Percentiles rank a stretch among this genome's conserved stretches.
These are phyloP conservation scores for Pulveroboletus frians DNA, from an alignment of 768 basidiomycete genomes.

Conservation along the genomic window DNA sequence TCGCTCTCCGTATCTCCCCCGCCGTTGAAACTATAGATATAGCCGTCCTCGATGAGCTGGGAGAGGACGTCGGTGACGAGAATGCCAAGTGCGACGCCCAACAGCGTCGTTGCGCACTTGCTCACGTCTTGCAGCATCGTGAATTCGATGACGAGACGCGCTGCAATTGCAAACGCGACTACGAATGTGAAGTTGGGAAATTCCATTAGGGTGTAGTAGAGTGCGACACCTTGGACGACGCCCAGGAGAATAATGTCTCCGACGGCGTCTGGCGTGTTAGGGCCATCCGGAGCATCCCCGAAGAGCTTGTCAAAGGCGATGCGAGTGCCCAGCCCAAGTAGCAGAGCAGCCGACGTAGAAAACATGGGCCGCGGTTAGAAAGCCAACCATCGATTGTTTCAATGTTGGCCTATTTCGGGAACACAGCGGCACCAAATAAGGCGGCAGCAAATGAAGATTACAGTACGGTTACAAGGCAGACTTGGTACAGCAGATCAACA, in stretches of 20 bases:
- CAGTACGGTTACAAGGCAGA: not conserved
- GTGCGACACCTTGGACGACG: conserved; percentile 69
- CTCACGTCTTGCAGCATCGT: conserved; percentile 46
- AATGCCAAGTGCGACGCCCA: conserved; percentile 66
- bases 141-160: conserved; percentile 64
- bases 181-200: conserved; percentile 49
- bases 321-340: conserved; percentile 71
- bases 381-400: conserved; percentile 17
- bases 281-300: conserved; percentile 35
- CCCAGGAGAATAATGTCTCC: conserved; percentile 63
- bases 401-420: conserved; percentile 22
- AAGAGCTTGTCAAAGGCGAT: conserved; percentile 59
- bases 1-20: conserved; percentile 21
- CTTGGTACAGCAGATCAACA: conserved; percentile 5
- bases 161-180: conserved; percentile 52
- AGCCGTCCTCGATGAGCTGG: conserved; percentile 53
- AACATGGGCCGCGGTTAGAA: conserved; percentile 35
- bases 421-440: conserved; percentile 10
- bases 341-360: conserved; percentile 59
- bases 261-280: conserved; percentile 32
- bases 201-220: conserved; percentile 60
- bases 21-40: conserved; percentile 26
- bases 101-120: conserved; percentile 52
- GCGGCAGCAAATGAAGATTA: too few relatives aligned
- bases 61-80: conserved; percentile 68